Conservation (phyloP, 129 eudicot genomes). For the Calendula officinalis region DNA sequence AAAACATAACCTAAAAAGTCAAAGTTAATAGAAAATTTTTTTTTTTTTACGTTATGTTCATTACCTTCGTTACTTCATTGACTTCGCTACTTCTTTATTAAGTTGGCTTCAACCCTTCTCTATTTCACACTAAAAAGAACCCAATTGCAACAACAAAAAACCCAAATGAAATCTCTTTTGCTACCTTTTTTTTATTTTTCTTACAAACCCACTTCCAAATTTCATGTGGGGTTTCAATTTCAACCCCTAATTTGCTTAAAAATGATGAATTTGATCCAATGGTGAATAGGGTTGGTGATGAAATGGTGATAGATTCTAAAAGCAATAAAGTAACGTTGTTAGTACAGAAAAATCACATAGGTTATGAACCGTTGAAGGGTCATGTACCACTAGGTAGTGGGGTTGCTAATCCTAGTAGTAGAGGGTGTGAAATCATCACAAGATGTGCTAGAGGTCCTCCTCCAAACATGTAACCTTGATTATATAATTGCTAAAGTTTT, state of each 20-base stretch:
- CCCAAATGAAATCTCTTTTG: slow-evolving; percentile 30
- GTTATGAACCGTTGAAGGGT: slow-evolving; percentile 74
- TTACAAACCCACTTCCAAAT: slow-evolving; percentile 45
- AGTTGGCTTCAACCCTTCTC: background rate
- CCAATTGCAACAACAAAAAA: background rate
- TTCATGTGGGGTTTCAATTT: slow-evolving; percentile 37
- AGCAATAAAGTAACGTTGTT: slow-evolving; percentile 49
- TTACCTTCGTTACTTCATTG: too few relatives aligned
- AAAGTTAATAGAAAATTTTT: too few relatives aligned
- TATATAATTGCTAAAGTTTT: slow-evolving; percentile 31
- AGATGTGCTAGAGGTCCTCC: slow-evolving; percentile 68
- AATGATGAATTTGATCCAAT: slow-evolving; percentile 2
- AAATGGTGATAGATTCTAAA: slow-evolving; percentile 60
- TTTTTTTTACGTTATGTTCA: too few relatives aligned
- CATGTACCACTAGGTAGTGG: slow-evolving; percentile 65
- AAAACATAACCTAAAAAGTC: too few relatives aligned
- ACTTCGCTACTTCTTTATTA: too few relatives aligned
- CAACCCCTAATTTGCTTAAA: slow-evolving; percentile 38
- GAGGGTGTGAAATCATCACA: slow-evolving; percentile 88
- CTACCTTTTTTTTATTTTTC: slow-evolving; percentile 27
- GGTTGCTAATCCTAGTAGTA: slow-evolving; percentile 54
- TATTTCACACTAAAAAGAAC: background rate
- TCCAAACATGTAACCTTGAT: slow-evolving; percentile 33
- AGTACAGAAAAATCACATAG: slow-evolving; percentile 53
- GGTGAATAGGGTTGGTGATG: slow-evolving; percentile 26